Conservation (phyloP, 768 basidiomycete species). For the Plicaturopsis crispa region DNA sequence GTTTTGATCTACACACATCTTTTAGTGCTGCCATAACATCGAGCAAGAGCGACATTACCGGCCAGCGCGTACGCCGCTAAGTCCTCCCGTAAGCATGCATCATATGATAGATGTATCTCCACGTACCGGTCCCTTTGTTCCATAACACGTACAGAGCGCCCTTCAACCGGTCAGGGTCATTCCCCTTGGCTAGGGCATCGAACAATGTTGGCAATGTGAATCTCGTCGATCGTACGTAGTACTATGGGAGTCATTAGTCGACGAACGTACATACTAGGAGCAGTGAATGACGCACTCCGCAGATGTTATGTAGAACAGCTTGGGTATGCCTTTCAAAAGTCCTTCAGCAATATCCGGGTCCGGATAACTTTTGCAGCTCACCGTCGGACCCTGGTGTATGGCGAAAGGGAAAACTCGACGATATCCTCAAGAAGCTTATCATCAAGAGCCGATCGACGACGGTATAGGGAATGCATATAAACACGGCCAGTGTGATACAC, state of each 20-base stretch:
- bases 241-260: conserved; percentile 31
- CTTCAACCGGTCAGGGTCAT: conserved; percentile 91
- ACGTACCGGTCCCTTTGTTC: conserved; percentile 62
- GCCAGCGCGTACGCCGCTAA: conserved; percentile 62
- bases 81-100: no score
- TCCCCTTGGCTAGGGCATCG: conserved; percentile 58
- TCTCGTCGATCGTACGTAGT: conserved; percentile 66
- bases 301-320: conserved; percentile 53
- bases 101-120: no score
- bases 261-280: background rate
- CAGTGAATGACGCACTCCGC: conserved; percentile 40
- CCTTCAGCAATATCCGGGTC: background rate
- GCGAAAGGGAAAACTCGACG: conserved; percentile 69
- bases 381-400: conserved; percentile 74
- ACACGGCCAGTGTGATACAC: conserved; percentile 70
- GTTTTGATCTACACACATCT: conserved; percentile 46
- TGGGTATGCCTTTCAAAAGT: conserved; percentile 52
- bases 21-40: no score
- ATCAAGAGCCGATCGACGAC: conserved; percentile 66
- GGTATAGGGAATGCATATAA: conserved; percentile 72
- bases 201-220: conserved; percentile 55
- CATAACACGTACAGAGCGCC: conserved; percentile 81
- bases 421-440: conserved; percentile 62
- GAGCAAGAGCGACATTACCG: no score
- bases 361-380: conserved; percentile 17